Evolutionary conservation across 768 basidiomycete species (phyloP).

Genomic region (Leccinum variicolor): DNA sequence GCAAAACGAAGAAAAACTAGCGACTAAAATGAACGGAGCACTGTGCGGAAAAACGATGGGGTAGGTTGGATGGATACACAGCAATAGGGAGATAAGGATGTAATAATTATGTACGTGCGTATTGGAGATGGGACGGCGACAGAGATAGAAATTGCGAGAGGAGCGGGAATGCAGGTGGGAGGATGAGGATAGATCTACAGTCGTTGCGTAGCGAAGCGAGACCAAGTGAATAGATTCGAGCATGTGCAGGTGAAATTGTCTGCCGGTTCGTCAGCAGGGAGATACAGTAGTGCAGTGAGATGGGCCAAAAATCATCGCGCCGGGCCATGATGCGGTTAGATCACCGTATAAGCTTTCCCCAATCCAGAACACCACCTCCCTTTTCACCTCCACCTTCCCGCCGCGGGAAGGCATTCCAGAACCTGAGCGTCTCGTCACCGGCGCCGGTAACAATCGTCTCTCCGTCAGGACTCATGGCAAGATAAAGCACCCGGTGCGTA

Average conservation of each 20-base stretch:
- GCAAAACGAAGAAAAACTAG: constrained; percentile 16
- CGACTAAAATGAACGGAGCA: constrained; percentile 17
- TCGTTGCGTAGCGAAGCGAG: constrained; percentile 11
- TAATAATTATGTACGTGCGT: constrained; percentile 26
- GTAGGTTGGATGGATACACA: constrained; percentile 24
- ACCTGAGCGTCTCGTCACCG: constrained; percentile 93
- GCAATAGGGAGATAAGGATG: constrained; percentile 25
- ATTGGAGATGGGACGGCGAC: background rate
- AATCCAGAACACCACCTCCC: constrained; percentile 43
- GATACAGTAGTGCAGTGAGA: constrained; percentile 3
- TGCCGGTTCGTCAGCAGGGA: constrained; percentile 9
- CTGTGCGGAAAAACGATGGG: constrained; percentile 11
- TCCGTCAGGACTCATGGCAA: constrained; percentile 97
- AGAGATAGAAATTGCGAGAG: constrained; percentile 13
- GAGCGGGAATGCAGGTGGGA: constrained; percentile 17
- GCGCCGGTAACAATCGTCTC: constrained; percentile 98
- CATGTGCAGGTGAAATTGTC: constrained; percentile 24
- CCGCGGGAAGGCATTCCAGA: constrained; percentile 97
- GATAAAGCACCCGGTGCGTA: constrained; percentile 90
- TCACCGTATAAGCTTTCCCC: constrained; percentile 51
- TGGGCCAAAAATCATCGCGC: background rate
- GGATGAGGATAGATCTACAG: constrained; percentile 21
- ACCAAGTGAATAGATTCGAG: constrained; percentile 23
- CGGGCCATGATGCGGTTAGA: background rate
- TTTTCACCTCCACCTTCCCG: constrained; percentile 42